Percentiles rank a stretch among this genome's conserved stretches.
Conservation (phyloP, 2,329 filamentous ascomycete genomes). For the Alternaria triticina region DNA sequence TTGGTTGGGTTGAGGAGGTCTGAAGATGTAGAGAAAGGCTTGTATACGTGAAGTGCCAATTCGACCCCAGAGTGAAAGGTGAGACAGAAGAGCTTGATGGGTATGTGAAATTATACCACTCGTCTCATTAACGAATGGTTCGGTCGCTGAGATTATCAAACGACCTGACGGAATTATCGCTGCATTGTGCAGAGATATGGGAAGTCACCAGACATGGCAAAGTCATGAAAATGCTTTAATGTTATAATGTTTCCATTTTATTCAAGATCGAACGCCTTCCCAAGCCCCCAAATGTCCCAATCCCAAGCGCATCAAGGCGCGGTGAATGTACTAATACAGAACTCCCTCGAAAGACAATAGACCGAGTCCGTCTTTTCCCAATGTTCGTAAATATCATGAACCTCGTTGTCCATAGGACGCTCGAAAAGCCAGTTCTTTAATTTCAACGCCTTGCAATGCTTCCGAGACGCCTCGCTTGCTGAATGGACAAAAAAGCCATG, state of each 20-base stretch:
- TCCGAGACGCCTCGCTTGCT: slow-evolving; percentile 43
- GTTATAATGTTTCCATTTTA: slow-evolving; percentile 7
- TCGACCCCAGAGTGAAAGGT: not conserved
- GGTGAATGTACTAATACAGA: not conserved
- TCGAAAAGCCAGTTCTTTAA: slow-evolving; percentile 25
- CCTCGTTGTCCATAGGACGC: slow-evolving; percentile 29
- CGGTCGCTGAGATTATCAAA: not conserved
- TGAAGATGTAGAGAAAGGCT: not conserved
- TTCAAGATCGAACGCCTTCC: slow-evolving; percentile 1
- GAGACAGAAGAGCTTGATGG: not conserved
- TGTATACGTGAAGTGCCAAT: not conserved
- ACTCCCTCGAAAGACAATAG: slow-evolving; percentile 13
- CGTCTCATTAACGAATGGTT: not conserved
- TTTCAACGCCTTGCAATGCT: slow-evolving; percentile 35
- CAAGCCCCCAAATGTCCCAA: not conserved
- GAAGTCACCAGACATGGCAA: not conserved
- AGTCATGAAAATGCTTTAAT: not conserved
- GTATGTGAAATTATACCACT: not conserved
- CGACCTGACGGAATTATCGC: not conserved
- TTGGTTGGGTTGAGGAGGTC: not conserved
- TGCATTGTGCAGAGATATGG: not conserved
- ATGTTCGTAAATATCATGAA: slow-evolving; percentile 26
- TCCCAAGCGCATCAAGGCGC: slow-evolving; percentile 1
- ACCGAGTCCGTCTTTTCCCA: slow-evolving; percentile 10
- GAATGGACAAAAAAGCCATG: slow-evolving; percentile 22